phyloP scores from a whole-genome alignment of 2,329 filamentous ascomycete genomes.

The Ceratocystis alfenasii region DNA sequence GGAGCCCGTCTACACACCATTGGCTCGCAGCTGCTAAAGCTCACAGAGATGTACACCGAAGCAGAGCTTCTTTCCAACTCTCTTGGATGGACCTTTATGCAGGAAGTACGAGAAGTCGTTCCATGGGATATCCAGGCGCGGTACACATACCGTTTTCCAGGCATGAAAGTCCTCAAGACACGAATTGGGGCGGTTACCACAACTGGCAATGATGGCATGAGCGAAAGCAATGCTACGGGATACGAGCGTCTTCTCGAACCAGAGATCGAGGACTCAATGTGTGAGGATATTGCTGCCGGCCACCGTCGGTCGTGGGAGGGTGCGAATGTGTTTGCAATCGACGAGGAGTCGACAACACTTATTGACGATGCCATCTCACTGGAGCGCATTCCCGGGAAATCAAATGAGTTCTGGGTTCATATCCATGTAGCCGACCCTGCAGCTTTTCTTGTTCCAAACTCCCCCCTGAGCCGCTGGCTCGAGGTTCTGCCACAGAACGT shows the following conservation, averaged over 20 bases:
- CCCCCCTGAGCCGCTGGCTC: conserved; percentile 48
- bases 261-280: conserved; percentile 31
- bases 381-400: conserved; percentile 41
- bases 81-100: conserved; percentile 54
- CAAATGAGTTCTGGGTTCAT: conserved; percentile 59
- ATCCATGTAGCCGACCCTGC: conserved; percentile 69
- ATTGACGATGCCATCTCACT: conserved; percentile 73
- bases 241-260: conserved; percentile 48
- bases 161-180: conserved; percentile 26
- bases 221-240: conserved; percentile 27
- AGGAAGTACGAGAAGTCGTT: conserved; percentile 59
- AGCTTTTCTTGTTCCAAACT: conserved; percentile 51
- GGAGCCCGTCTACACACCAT: conserved; percentile 46
- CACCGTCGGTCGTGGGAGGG: conserved; percentile 48
- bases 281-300: conserved; percentile 36
- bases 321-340: conserved; percentile 60
- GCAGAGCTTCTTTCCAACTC: conserved; percentile 35
- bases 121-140: conserved; percentile 59
- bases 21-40: conserved; percentile 52
- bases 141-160: conserved; percentile 47
- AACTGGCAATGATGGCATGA: conserved; percentile 12
- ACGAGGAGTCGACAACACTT: conserved; percentile 51
- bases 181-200: neutral
- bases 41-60: conserved; percentile 47
- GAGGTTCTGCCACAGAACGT: conserved; percentile 47